A percentile compares a stretch with the other conserved stretches of the same genome.
phyloP scores from a whole-genome alignment of 176 grass and related monocot species.

The Stipa capillata region DNA sequence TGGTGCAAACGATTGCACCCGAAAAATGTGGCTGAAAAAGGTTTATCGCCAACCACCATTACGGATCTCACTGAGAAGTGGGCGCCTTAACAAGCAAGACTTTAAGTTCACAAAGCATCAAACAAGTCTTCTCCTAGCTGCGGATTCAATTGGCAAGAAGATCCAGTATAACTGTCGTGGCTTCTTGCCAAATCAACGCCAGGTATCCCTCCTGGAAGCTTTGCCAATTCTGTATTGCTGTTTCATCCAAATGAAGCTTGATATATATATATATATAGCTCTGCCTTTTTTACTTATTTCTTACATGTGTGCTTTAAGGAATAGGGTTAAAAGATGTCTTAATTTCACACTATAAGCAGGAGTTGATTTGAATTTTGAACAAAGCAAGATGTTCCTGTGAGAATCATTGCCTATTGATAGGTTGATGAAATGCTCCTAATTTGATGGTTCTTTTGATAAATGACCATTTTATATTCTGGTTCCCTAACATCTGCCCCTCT shows the following conservation, averaged over 20 bases:
- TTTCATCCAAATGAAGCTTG: too few relatives aligned
- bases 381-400: neutral
- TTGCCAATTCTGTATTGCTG: conserved; percentile 2
- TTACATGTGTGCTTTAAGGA: neutral
- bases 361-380: neutral
- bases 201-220: conserved; percentile 39
- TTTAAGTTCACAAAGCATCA: conserved; percentile 89
- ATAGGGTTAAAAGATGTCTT: neutral
- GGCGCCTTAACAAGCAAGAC: conserved; percentile 85
- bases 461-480: too few relatives aligned
- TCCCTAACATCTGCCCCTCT: too few relatives aligned
- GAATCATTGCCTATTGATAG: neutral
- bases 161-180: conserved; percentile 79
- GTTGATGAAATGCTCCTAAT: too few relatives aligned
- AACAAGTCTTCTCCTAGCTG: conserved; percentile 58
- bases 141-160: conserved; percentile 76
- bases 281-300: too few relatives aligned
- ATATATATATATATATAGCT: too few relatives aligned
- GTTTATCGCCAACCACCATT: conserved; percentile 88
- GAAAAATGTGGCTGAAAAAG: conserved; percentile 91
- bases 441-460: too few relatives aligned
- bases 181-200: conserved; percentile 85
- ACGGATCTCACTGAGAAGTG: conserved; percentile 69
- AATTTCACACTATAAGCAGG: neutral
- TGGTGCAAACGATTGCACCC: conserved; percentile 98